Base-by-base conservation (phyloP, 2,329 filamentous ascomycete species). In the Verticillium klebahnii region DNA sequence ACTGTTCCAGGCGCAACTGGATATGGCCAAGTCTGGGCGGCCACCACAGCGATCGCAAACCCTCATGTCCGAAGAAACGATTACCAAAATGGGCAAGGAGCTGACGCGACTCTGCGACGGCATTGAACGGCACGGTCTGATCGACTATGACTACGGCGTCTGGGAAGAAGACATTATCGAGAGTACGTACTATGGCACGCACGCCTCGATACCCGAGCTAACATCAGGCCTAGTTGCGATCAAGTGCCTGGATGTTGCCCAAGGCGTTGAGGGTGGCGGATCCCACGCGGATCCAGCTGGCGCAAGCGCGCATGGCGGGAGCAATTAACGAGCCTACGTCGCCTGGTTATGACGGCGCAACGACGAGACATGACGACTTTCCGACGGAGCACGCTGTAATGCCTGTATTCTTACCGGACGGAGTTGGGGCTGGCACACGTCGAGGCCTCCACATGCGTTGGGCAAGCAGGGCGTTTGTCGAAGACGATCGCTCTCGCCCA, bases 131-230 rank as follows among this genome's bases (percentile, higher is more conserved):
- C 89, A 96, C 72, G 95, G 95, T n/a, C 79, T 99, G 57, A 92
- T 99, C 12, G 95, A 99, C 77, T 99, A 98, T 73, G 90, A 98
- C 71, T 96, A 97, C 78, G 95, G 95, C 9, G 91, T 98, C 31
- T 96, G 92, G 86, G 95, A 98, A 76, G 93, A 98, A 72, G 88
- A 91, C 71, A 97, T 98, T 68, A 85, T 95, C 68, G 85, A 85
- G 62, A 84, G 93, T 97, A 80, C 77, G 91, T 82, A 14, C 23
- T 32, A 14, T 6, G 25, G 7, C 19, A 50, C 25, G 17, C 14
- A 7, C 9, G 40, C 40, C 40, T 50, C 19, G 9, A 9, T 9
- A 25, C n/a, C 19, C 36, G 36, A 31, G 34, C 64, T 67, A 32
- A 67, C 60, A 45, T 14, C 9, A 3, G 2, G 17, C 5, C 50